These are phyloP conservation scores for Biscutella laevigata DNA, from an alignment of 441 rosid species.

Conservation along the genomic window DNA sequence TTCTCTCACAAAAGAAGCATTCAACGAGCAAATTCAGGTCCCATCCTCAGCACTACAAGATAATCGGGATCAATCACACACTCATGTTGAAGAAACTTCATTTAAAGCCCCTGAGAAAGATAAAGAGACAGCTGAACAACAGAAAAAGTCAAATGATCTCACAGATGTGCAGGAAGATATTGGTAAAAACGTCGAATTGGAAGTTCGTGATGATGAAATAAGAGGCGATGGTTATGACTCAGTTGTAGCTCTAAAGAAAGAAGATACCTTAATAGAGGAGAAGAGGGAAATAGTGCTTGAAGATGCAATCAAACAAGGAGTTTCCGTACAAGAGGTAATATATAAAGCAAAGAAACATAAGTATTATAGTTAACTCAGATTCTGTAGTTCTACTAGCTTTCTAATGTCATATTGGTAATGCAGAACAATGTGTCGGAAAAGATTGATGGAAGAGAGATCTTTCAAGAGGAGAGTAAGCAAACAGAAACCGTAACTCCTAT, in stretches of 20 bases:
- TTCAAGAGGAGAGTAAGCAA: conserved; percentile 24
- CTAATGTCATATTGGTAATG: conserved; percentile 8
- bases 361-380: background rate
- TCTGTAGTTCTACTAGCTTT: background rate
- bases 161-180: background rate
- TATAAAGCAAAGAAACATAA: background rate
- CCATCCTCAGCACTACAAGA: background rate
- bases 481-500: background rate
- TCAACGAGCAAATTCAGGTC: conserved; percentile 5
- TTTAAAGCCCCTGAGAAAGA: background rate
- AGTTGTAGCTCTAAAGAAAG: background rate
- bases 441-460: conserved; percentile 16
- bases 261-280: background rate
- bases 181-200: background rate
- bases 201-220: background rate
- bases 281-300: background rate
- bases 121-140: conserved; percentile 2
- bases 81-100: conserved; percentile 19
- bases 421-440: conserved; percentile 23
- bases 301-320: conserved; percentile 13
- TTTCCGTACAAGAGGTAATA: conserved; percentile 41
- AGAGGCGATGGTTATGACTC: conserved; percentile 5
- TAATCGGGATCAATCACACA: background rate
- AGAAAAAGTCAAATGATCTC: background rate
- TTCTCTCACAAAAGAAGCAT: conserved; percentile 16